phyloP scores from a whole-genome alignment of 169 alveolate genomes.

The Eimeria tenella region DNA sequence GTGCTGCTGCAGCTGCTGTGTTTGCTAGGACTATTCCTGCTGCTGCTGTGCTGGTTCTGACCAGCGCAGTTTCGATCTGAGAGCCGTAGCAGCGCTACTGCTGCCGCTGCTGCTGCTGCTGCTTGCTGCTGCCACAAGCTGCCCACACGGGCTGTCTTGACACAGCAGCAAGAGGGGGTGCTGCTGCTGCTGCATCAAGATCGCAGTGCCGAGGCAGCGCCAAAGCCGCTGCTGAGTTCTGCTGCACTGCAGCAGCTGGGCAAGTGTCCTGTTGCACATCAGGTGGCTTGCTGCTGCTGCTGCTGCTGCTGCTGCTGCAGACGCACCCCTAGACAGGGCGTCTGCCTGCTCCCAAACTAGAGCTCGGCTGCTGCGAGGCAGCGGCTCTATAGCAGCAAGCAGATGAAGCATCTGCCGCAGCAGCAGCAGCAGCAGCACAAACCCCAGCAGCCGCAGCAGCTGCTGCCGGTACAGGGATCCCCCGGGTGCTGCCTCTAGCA shows the following conservation, averaged over 20 bases:
- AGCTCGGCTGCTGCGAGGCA: constrained; percentile 63
- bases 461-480: background rate
- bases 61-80: background rate
- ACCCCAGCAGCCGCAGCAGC: constrained; percentile 61
- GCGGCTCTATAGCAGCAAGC: constrained; percentile 24
- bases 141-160: background rate
- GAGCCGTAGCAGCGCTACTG: background rate
- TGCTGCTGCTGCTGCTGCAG: constrained; percentile 16
- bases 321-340: background rate
- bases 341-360: constrained; percentile 55
- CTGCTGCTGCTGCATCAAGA: constrained; percentile 36
- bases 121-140: background rate
- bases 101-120: constrained; percentile 28
- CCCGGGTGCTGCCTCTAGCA: constrained; percentile 10
- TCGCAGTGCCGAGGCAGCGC: constrained; percentile 51
- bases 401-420: constrained; percentile 51
- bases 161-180: background rate
- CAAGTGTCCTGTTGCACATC: constrained; percentile 2
- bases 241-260: constrained; percentile 32
- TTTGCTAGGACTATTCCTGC: background rate
- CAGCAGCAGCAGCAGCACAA: constrained; percentile 68
- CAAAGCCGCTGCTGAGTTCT: constrained; percentile 24
- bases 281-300: constrained; percentile 31
- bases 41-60: constrained; percentile 23
- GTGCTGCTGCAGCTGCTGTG: background rate